Evolutionary conservation across 108 stramenopile species (phyloP), one percentile per base, ranked within the genome.

Genomic region (Conticribra weissflogii): DNA sequence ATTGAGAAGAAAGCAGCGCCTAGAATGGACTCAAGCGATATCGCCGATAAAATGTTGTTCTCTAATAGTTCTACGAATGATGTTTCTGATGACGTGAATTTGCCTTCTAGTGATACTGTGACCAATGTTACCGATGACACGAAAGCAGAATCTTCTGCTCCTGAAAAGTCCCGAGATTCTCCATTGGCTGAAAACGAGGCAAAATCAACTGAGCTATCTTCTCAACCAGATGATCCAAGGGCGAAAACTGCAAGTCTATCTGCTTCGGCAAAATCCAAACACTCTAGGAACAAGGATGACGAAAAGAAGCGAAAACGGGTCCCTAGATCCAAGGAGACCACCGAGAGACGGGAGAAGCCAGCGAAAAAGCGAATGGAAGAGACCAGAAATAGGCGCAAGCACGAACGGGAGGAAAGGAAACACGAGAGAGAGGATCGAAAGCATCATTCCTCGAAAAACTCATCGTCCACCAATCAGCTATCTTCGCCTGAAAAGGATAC

Each of bases 211-310:
- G n/a, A n/a, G n/a, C n/a, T n/a, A n/a, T 1, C 58, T n/a, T n/a
- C 29, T 19, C 33, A 18, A 18, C 58, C 36, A 41, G 36, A 5
- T 41, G 36, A 5, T 41, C 36, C 5, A 9, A 12, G 12, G 8
- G 36, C 36, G 5, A 41, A 41, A 41, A 41, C 5, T 12, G 36
- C 12, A 12, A 12, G 12, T 5, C 12, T 12, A 12, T 31, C 22
- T 34, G 58, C 15, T 31, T 31, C 19, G 32, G 34, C 17, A 34
- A 59, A 22, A 59, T 34, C 5, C 29, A 59, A 21, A 59, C 34
- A 30, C 29, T 33, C 12, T 23, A 22, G 22, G 36, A 59, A 41
- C 36, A 41, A 41, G 36, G 36, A 41, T 12, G 36, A 41, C 12
- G 36, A 41, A 12, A 41, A 41, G 36, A 41, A 41, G 12, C 36